A percentile compares a stretch with the other conserved stretches of the same genome.
phyloP scores from a whole-genome alignment of 768 basidiomycete species.

The Hygrophorus russula region DNA sequence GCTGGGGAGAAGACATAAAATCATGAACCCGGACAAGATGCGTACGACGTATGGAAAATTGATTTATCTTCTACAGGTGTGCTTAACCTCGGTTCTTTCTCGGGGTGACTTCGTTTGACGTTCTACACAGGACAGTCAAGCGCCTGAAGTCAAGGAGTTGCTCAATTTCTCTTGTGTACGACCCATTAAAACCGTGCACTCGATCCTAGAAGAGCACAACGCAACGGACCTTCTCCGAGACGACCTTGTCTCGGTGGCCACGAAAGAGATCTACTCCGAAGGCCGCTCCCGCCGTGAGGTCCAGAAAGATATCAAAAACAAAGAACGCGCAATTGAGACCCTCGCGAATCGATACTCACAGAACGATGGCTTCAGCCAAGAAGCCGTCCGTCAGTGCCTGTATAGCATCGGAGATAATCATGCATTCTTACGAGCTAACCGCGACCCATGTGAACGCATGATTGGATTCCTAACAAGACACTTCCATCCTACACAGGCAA shows the following conservation, averaged over 20 bases:
- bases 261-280: slow-evolving; percentile 74
- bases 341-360: slow-evolving; percentile 55
- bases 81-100: slow-evolving; percentile 7
- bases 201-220: slow-evolving; percentile 51
- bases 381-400: slow-evolving; percentile 63
- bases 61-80: slow-evolving; percentile 72
- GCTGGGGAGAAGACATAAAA: slow-evolving; percentile 76
- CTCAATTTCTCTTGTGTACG: slow-evolving; percentile 70
- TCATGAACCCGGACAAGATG: slow-evolving; percentile 92
- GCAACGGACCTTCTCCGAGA: slow-evolving; percentile 64
- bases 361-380: slow-evolving; percentile 41
- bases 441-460: slow-evolving; percentile 83
- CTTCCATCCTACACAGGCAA: slow-evolving; percentile 65
- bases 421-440: slow-evolving; percentile 76
- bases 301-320: slow-evolving; percentile 73
- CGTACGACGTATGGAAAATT: slow-evolving; percentile 81
- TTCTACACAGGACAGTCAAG: slow-evolving; percentile 65
- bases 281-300: slow-evolving; percentile 64
- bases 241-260: slow-evolving; percentile 63
- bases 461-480: slow-evolving; percentile 63
- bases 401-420: slow-evolving; percentile 89
- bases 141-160: slow-evolving; percentile 70
- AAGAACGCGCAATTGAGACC: slow-evolving; percentile 76
- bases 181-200: slow-evolving; percentile 67
- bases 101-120: slow-evolving; percentile 6